Conservation (phyloP, 2,329 filamentous ascomycete species). For the Neofusicoccum umdonicola region DNA sequence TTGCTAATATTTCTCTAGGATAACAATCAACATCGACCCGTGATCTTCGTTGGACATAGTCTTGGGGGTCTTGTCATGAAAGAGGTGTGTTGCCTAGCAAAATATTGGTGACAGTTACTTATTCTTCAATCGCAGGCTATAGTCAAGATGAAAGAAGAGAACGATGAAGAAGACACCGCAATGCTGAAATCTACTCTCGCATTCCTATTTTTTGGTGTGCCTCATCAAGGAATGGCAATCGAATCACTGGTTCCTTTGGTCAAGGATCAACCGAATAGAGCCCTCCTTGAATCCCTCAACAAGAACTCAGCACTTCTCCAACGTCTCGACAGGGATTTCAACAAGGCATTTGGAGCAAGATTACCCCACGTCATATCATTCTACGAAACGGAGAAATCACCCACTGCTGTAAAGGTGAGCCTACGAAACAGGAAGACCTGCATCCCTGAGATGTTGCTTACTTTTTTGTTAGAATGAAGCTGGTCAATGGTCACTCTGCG, state of each 20-base stretch:
- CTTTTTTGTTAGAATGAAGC: not conserved
- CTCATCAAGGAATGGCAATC: not conserved
- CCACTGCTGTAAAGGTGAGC: not conserved
- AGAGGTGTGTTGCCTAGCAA: not conserved
- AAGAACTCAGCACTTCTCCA: not conserved
- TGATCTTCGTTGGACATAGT: not conserved
- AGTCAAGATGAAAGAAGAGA: not conserved
- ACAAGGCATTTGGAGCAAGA: not conserved
- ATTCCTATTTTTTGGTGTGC: constrained; percentile 1
- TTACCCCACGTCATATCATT: not conserved
- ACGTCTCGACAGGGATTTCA: not conserved
- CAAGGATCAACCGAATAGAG: not conserved
- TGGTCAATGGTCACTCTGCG: not conserved
- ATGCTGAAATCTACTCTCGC: not conserved
- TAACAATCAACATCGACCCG: not conserved
- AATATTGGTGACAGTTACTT: no score
- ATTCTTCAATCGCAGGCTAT: not conserved
- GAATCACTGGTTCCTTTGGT: not conserved
- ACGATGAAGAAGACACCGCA: not conserved
- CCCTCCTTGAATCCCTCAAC: not conserved
- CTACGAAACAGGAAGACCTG: not conserved
- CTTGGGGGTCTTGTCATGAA: constrained; percentile 8
- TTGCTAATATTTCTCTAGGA: not conserved
- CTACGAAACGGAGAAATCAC: not conserved
- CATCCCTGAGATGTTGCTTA: not conserved